Conservation (phyloP, 23 red algal genomes). For the Gracilaria caudata region DNA sequence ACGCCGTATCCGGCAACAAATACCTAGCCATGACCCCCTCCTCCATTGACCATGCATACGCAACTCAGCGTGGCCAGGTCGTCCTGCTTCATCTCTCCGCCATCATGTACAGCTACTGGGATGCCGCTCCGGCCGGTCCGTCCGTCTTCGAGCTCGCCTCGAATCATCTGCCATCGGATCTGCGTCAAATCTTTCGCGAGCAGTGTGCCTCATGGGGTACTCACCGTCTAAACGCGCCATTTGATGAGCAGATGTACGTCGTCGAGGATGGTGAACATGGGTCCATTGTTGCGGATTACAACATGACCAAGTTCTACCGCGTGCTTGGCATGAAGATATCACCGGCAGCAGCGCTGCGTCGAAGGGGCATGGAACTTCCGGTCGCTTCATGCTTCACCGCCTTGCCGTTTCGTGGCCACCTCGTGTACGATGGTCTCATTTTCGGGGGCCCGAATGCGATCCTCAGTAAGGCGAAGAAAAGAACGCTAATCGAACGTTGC, state of each 20-base stretch:
- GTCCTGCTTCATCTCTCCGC: not conserved
- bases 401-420: not conserved
- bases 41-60: not conserved
- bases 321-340: not conserved
- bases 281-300: not conserved
- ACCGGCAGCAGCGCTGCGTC: not conserved
- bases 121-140: not conserved
- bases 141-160: not conserved
- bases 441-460: not conserved
- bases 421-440: not conserved
- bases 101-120: not conserved
- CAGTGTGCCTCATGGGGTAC: not conserved
- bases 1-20: not conserved
- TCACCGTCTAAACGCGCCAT: not conserved
- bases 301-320: slow-evolving; percentile 2
- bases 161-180: not conserved
- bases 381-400: not conserved
- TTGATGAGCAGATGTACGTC: not conserved
- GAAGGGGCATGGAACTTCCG: not conserved
- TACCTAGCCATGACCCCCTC: not conserved
- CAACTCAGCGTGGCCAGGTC: not conserved
- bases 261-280: not conserved
- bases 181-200: not conserved
- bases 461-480: not conserved
- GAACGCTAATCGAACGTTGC: not conserved